Percentiles rank a stretch among this genome's conserved stretches.
Conservation (phyloP, 169 alveolate genomes). For the Eimeria tenella region DNA sequence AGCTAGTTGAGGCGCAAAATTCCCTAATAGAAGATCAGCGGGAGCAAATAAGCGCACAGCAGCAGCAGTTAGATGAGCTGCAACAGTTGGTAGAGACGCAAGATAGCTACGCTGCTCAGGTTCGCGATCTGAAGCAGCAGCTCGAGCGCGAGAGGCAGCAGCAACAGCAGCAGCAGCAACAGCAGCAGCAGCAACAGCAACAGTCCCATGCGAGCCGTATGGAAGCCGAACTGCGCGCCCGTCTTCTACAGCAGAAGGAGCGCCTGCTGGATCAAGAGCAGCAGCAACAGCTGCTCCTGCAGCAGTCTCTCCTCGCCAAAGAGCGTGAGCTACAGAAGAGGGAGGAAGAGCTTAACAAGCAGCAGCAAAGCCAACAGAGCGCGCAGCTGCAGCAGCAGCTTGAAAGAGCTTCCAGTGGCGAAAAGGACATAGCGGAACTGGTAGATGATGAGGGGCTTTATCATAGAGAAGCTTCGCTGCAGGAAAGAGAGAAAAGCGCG, state of each 20-base stretch:
- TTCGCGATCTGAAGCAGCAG: conserved; percentile 43
- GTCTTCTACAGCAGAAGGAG: conserved; percentile 62
- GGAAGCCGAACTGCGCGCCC: conserved; percentile 41
- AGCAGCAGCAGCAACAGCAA: conserved; percentile 30
- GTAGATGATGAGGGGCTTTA: conserved; percentile 39
- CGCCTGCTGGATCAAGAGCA: conserved; percentile 69
- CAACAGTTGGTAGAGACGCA: conserved; percentile 31
- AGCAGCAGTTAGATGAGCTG: conserved; percentile 49
- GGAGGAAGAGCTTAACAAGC: conserved; percentile 10
- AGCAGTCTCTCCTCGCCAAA: conserved; percentile 28
- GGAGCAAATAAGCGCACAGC: conserved; percentile 42
- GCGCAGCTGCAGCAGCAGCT: conserved; percentile 54
- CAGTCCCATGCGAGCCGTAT: conserved; percentile 58
- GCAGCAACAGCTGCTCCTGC: conserved; percentile 62
- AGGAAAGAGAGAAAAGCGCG: conserved; percentile 1
- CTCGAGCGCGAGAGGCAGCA: conserved; percentile 27
- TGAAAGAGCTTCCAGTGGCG: conserved; percentile 30
- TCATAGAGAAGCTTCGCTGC: conserved; percentile 4
- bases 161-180: conserved; percentile 8
- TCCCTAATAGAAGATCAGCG: conserved; percentile 1
- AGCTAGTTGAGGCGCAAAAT: conserved; percentile 20
- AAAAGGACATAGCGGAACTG: conserved; percentile 40
- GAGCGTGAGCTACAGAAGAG: conserved; percentile 63
- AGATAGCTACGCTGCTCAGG: conserved; percentile 33
- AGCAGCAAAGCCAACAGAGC: not conserved